These are phyloP conservation scores for Meyerozyma carpophila DNA, from an alignment of 1,139 yeast species.

Conservation along the genomic window DNA sequence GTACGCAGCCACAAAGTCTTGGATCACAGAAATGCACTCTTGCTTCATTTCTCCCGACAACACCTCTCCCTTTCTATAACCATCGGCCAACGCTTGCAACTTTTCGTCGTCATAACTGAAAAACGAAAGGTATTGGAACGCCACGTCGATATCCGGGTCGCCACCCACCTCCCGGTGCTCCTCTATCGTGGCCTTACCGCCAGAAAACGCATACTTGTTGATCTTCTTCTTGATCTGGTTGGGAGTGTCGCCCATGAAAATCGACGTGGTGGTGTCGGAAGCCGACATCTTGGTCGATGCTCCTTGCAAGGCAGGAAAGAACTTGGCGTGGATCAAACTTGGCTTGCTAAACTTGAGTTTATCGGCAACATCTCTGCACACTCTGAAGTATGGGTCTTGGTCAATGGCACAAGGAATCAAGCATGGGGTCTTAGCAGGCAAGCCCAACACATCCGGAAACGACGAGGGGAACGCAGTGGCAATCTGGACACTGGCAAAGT, in stretches of 20 bases:
- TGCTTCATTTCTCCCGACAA: conserved; percentile 93
- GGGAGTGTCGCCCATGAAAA: conserved; percentile 92
- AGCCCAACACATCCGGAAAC: conserved; percentile 87
- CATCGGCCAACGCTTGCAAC: conserved; percentile 54
- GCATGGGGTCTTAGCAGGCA: conserved; percentile 86
- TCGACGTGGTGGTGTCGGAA: conserved; percentile 69
- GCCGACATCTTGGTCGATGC: conserved; percentile 97
- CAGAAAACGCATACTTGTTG: conserved; percentile 94
- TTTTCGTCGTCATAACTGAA: conserved; percentile 85
- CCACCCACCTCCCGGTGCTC: conserved; percentile 91
- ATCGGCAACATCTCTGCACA: conserved; percentile 95
- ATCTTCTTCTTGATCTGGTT: conserved; percentile 90
- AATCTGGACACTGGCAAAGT: conserved; percentile 94
- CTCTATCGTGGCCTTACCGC: conserved; percentile 84
- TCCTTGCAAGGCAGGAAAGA: conserved; percentile 98
- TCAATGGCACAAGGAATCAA: conserved; percentile 99
- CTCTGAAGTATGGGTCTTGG: conserved; percentile 97
- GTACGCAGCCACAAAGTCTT: conserved; percentile 71
- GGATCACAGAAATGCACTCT: conserved; percentile 74
- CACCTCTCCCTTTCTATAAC: conserved; percentile 75
- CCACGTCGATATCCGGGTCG: conserved; percentile 91
- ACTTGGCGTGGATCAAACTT: conserved; percentile 85
- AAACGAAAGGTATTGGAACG: conserved; percentile 87
- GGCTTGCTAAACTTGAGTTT: conserved; percentile 90
- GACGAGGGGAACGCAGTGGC: conserved; percentile 95